Evolutionary conservation across 768 basidiomycete genomes (phyloP).

Genomic region (Pleurotus platypus): DNA sequence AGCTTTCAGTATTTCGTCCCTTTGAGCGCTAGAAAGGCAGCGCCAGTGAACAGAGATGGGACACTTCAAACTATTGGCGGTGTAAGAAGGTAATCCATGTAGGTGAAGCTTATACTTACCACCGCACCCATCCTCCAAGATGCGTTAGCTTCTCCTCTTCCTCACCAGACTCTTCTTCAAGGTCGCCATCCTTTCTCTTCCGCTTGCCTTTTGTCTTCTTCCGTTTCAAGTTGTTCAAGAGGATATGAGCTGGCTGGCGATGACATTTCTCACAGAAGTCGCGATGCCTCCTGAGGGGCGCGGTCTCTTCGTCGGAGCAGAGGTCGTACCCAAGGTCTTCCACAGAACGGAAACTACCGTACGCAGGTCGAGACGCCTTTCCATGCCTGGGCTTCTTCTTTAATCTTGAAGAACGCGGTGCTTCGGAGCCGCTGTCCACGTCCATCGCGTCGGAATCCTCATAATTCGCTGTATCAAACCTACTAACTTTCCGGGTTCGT

Average conservation of each 20-base stretch:
- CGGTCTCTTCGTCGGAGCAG: conserved; percentile 54
- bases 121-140: conserved; percentile 83
- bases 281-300: conserved; percentile 58
- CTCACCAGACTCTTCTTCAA: conserved; percentile 51
- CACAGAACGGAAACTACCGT: conserved; percentile 42
- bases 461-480: conserved; percentile 24
- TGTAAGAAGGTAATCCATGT: conserved; percentile 9
- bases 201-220: conserved; percentile 35
- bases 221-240: conserved; percentile 34
- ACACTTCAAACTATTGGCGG: conserved; percentile 61
- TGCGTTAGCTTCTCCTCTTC: conserved; percentile 45
- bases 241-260: conserved; percentile 50
- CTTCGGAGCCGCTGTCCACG: conserved; percentile 25
- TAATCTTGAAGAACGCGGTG: conserved; percentile 9
- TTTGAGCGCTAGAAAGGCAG: conserved; percentile 62
- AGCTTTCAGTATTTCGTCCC: conserved; percentile 71
- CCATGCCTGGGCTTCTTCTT: conserved; percentile 15
- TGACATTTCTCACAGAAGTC: conserved; percentile 72
- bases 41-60: conserved; percentile 76
- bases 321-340: conserved; percentile 41
- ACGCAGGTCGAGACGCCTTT: conserved; percentile 32
- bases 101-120: conserved; percentile 39
- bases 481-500: conserved; percentile 37
- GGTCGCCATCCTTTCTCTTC: conserved; percentile 40
- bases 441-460: conserved; percentile 25